phyloP scores from a whole-genome alignment of 768 basidiomycete species.

The Xanthoconium purpureum region DNA sequence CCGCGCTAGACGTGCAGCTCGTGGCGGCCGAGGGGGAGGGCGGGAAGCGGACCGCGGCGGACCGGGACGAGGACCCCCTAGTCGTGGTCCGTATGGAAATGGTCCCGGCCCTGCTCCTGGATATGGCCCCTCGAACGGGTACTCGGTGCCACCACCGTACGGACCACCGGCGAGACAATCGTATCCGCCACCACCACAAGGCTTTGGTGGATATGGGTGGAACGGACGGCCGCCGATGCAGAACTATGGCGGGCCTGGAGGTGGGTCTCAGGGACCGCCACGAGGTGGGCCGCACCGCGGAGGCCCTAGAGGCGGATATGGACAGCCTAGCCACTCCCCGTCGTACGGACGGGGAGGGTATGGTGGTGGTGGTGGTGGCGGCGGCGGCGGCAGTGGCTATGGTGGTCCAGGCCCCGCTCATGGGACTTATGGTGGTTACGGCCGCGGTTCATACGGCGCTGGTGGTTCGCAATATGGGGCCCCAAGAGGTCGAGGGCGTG shows the following conservation, averaged over 20 bases:
- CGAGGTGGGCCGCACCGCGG: constrained; percentile 30
- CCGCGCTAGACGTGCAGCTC: constrained; percentile 50
- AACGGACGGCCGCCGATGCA: constrained; percentile 30
- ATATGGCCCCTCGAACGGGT: constrained; percentile 18
- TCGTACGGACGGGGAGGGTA: constrained; percentile 28
- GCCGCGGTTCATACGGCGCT: constrained; percentile 40
- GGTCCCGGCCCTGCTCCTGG: constrained; percentile 3
- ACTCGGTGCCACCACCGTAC: constrained; percentile 20
- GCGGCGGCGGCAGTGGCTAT: neutral
- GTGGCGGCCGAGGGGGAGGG: constrained; percentile 45
- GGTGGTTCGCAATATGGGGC: constrained; percentile 29
- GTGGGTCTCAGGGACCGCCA: constrained; percentile 26
- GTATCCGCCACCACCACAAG: constrained; percentile 19
- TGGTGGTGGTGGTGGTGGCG: constrained; percentile 17
- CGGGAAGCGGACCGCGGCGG: constrained; percentile 34
- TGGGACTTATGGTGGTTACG: constrained; percentile 35
- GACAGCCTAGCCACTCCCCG: constrained; percentile 18
- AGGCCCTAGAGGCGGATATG: constrained; percentile 26
- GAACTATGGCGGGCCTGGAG: constrained; percentile 32
- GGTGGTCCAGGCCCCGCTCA: constrained; percentile 17
- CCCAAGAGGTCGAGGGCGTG: constrained; percentile 49
- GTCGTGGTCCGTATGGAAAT: constrained; percentile 24
- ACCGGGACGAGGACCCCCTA: constrained; percentile 25
- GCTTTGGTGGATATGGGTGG: constrained; percentile 33
- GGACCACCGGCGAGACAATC: constrained; percentile 18